Base-by-base conservation (phyloP, 2,329 filamentous ascomycete genomes). In the Chaetomiaceae sp. region DNA sequence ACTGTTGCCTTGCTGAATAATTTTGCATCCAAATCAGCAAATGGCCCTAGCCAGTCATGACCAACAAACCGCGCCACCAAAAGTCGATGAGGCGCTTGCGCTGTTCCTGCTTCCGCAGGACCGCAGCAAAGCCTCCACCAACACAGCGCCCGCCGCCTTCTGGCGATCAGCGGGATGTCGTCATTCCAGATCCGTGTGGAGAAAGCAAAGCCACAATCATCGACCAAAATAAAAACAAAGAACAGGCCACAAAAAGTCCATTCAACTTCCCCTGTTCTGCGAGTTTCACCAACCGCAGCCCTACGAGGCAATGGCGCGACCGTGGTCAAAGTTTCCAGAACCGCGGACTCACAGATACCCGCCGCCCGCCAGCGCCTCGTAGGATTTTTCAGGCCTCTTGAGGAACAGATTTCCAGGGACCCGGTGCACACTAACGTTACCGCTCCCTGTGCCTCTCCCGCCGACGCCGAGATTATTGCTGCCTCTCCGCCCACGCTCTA, bases 171-270 rank as follows among this genome's bases (percentile, higher is more conserved):
- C 44, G 18, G 32, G 25, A 48, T 53, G 44, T 32, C 51, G 45
- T 53, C 51, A 53, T 47, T 38, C 23, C 33, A 18, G 44, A 40
- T 53, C 32, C 25, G 21, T 20, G 32, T 49, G 37, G 38, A 32
- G 47, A 27, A n/a, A 40, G 18, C 25, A 11, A 33, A 32, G 44
- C 44, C 23, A 37, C 21, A 36, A 47, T 40, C 34, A 21, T 32
- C 43, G 30, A 27, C 13, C 20, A 29, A 46, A 36, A 46, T 41
- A 40, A 40, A 40, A 38, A 16, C n/a, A 7, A n/a, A 20, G 13
- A 7, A 38, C 10, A 38, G 4, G 21, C 36, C n/a, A 10, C 6
- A 18, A 21, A 18, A n/a, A 38, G 8, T 37, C 34, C 20, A 36
- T 29, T 16, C 7, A 21, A 21, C 25, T 14, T 23, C 23, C 32